A percentile compares a stretch with the other conserved stretches of the same genome.
phyloP scores from a whole-genome alignment of 176 grass and related monocot species.

The Ampelocalamus luodianensis region DNA sequence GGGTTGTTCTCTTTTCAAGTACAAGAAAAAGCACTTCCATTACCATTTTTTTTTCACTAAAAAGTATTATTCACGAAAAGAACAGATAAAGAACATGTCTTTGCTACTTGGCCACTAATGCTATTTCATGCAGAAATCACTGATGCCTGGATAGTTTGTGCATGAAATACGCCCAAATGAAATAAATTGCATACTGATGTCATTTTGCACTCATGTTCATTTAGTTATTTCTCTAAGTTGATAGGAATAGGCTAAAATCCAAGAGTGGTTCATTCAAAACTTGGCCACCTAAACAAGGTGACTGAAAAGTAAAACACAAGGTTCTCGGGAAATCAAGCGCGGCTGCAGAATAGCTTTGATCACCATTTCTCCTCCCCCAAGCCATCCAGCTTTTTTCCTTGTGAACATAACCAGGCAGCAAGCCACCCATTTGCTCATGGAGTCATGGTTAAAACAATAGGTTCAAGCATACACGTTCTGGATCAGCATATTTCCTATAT shows the following conservation, averaged over 20 bases:
- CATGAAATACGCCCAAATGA: neutral
- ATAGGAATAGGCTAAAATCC: slow-evolving; percentile 7
- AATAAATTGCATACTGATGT: slow-evolving; percentile 9
- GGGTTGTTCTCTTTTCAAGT: neutral
- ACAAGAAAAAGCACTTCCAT: neutral
- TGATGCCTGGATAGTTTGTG: slow-evolving; percentile 2
- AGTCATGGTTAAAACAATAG: neutral
- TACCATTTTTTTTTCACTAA: slow-evolving; percentile 4
- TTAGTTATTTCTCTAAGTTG: slow-evolving; percentile 12
- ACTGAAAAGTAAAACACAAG: slow-evolving; percentile 5
- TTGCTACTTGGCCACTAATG: neutral
- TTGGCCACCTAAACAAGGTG: neutral
- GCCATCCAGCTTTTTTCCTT: neutral
- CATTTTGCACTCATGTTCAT: neutral
- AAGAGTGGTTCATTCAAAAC: neutral
- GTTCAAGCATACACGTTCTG: neutral
- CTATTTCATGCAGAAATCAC: slow-evolving; percentile 16
- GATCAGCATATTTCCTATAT: neutral
- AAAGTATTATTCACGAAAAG: neutral
- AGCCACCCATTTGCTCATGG: neutral
- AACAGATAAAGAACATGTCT: neutral
- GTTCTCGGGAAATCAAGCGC: neutral
- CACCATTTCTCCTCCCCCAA: neutral
- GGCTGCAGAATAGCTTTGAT: neutral
- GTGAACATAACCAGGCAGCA: neutral